phyloP scores from a whole-genome alignment of 192 early-diverging fungal species.

The Linnemannia elongata region DNA sequence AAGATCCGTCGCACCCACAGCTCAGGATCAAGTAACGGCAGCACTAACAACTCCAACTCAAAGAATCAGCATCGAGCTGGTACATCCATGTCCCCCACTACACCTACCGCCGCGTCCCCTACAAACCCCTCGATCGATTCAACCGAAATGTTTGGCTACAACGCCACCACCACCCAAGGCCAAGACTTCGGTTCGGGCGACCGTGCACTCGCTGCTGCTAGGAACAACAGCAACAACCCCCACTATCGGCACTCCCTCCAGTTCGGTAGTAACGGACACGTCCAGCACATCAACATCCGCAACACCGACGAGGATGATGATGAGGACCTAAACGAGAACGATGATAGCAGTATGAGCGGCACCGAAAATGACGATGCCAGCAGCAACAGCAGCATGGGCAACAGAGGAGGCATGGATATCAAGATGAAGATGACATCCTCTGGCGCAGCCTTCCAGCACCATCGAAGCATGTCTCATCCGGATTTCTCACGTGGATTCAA shows the following conservation, averaged over 20 bases:
- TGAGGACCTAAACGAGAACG: background rate
- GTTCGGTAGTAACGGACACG: slow-evolving; percentile 6
- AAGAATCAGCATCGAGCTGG: background rate
- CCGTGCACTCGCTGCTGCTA: background rate
- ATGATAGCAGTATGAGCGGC: slow-evolving; percentile 40
- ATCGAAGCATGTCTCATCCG: slow-evolving; percentile 21
- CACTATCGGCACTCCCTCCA: slow-evolving; percentile 3
- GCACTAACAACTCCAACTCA: background rate
- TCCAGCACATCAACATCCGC: slow-evolving; percentile 43
- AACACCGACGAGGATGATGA: slow-evolving; percentile 23
- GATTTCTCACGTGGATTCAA: slow-evolving; percentile 34
- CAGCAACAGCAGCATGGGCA: slow-evolving; percentile 9
- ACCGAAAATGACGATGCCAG: slow-evolving; percentile 1
- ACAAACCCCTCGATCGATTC: slow-evolving; percentile 1
- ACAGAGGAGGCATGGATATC: slow-evolving; percentile 36
- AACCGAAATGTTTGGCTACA: background rate
- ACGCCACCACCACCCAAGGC: background rate
- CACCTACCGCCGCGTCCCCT: background rate
- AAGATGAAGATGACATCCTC: slow-evolving; percentile 6
- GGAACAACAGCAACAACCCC: background rate
- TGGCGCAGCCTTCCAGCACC: slow-evolving; percentile 18
- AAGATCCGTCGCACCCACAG: background rate
- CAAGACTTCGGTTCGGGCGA: background rate
- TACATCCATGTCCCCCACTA: background rate
- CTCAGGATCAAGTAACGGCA: background rate